phyloP scores from a whole-genome alignment of 1,284 basidiomycete genomes.

The Sanghuangporus baumii region DNA sequence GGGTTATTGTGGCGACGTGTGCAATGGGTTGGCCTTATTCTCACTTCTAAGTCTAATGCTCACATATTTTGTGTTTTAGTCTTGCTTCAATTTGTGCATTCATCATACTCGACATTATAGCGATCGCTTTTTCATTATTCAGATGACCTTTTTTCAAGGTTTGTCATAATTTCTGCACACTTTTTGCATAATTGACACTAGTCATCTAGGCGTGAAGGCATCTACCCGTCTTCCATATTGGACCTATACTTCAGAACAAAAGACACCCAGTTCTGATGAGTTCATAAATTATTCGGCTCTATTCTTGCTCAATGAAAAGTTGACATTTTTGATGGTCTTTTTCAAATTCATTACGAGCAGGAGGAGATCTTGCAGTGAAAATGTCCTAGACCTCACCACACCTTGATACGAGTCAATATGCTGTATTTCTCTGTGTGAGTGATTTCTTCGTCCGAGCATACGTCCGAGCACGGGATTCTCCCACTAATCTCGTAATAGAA shows the following conservation, averaged over 20 bases:
- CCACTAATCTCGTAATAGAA: not conserved
- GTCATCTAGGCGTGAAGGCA: too few relatives aligned
- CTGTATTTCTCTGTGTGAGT: constrained; percentile 1
- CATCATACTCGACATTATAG: not conserved
- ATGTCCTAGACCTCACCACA: not conserved
- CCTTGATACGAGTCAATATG: constrained; percentile 1
- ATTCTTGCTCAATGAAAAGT: not conserved
- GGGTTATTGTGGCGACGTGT: not conserved
- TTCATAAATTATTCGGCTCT: not conserved
- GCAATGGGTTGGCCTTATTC: not conserved
- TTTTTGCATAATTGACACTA: too few relatives aligned
- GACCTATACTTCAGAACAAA: not conserved
- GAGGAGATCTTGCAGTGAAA: not conserved
- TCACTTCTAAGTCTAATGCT: not conserved
- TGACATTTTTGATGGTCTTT: not conserved
- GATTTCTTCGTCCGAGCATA: not conserved
- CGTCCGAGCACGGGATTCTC: too few relatives aligned
- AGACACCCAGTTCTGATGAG: too few relatives aligned
- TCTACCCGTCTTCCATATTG: too few relatives aligned
- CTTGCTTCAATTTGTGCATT: not conserved
- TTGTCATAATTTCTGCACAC: not conserved
- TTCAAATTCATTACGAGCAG: not conserved
- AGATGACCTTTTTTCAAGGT: not conserved
- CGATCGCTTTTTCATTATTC: not conserved
- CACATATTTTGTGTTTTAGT: not conserved